phyloP scores from a whole-genome alignment of 495 filamentous ascomycete genomes.

The Xylaria castorea region DNA sequence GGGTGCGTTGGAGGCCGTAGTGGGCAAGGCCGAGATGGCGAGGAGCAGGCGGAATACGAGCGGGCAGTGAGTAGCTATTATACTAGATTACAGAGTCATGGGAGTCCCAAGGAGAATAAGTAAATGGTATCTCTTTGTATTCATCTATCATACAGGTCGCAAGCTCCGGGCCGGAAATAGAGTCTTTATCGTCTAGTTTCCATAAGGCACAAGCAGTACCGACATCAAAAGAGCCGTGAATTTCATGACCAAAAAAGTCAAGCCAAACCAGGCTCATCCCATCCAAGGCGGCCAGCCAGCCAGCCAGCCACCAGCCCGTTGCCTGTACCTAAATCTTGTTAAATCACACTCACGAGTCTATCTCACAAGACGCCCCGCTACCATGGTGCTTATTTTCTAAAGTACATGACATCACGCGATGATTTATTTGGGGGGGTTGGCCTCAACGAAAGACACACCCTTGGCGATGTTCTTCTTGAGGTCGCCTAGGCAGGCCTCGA shows the following conservation, averaged over 20 bases:
- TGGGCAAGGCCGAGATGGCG: constrained; percentile 70
- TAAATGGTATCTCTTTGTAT: constrained; percentile 29
- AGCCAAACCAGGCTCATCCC: constrained; percentile 17
- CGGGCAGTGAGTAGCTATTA: constrained; percentile 32
- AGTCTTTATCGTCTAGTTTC: background rate
- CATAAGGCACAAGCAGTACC: background rate
- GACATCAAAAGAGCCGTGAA: constrained; percentile 25
- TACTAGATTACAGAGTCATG: background rate
- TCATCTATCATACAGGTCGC: constrained; percentile 38
- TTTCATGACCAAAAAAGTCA: constrained; percentile 24
- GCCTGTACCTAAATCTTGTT: constrained; percentile 7
- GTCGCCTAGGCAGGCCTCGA: constrained; percentile 83
- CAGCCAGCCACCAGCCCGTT: background rate
- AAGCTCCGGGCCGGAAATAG: background rate
- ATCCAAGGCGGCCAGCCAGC: constrained; percentile 10
- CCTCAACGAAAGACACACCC: constrained; percentile 58
- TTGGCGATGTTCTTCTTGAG: constrained; percentile 80
- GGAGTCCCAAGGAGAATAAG: background rate
- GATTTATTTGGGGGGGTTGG: constrained; percentile 62
- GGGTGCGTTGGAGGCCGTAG: constrained; percentile 79
- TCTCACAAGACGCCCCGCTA: constrained; percentile 28
- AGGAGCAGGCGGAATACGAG: constrained; percentile 72
- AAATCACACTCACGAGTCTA: constrained; percentile 20
- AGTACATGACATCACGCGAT: constrained; percentile 6
- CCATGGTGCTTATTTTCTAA: constrained; percentile 8